These are phyloP conservation scores for Phytophthora brassicae DNA, from an alignment of 352 stramenopile species.

Conservation along the genomic window DNA sequence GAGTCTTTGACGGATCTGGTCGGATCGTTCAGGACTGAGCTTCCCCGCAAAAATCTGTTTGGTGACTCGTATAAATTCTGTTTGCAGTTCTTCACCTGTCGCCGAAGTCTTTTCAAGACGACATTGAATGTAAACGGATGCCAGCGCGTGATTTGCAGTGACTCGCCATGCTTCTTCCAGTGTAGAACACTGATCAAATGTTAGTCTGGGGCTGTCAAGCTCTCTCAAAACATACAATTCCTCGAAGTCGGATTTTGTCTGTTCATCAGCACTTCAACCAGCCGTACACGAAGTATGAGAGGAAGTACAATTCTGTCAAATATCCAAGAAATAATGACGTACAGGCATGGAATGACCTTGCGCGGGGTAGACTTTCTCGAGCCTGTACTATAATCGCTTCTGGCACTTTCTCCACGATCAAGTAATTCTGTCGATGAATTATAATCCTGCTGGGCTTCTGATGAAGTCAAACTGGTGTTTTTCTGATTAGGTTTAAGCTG, in stretches of 20 bases:
- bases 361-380: conserved; percentile 25
- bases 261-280: conserved; percentile 17
- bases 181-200: conserved; percentile 29
- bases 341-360: conserved; percentile 43
- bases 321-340: conserved; percentile 2
- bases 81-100: neutral
- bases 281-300: neutral
- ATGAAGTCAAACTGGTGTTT: conserved; percentile 19
- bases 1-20: conserved; percentile 36
- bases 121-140: conserved; percentile 33
- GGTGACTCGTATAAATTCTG: conserved; percentile 26
- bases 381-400: conserved; percentile 13
- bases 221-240: neutral
- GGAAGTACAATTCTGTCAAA: neutral
- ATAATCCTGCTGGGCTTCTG: neutral
- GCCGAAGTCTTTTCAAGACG: neutral
- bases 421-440: conserved; percentile 4
- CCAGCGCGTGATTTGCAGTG: conserved; percentile 53
- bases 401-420: conserved; percentile 1
- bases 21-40: conserved; percentile 18
- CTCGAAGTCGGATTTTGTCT: neutral
- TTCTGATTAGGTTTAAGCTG: conserved; percentile 16
- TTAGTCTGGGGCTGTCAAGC: conserved; percentile 1
- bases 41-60: conserved; percentile 25
- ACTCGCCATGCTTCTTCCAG: conserved; percentile 49